Conservation (phyloP, 371 early-diverging fungal species). For the Batrachochytrium dendrobatidis region DNA sequence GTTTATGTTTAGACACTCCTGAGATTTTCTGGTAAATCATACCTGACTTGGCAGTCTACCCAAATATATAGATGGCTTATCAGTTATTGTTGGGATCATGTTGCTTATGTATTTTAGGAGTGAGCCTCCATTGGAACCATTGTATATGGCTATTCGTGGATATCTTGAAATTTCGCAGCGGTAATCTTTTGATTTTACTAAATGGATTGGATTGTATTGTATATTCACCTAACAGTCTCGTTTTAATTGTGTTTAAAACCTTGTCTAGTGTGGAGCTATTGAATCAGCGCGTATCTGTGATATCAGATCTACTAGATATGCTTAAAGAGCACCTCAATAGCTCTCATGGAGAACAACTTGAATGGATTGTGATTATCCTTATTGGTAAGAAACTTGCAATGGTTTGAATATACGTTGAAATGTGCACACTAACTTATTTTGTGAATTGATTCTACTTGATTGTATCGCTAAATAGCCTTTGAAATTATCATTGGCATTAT, state of each 20-base stretch:
- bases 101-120: slow-evolving; percentile 11
- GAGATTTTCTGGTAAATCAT: slow-evolving; percentile 39
- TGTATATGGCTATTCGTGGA: slow-evolving; percentile 43
- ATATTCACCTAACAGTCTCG: background rate
- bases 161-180: slow-evolving; percentile 76
- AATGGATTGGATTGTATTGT: no score
- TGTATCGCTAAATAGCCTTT: slow-evolving; percentile 12
- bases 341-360: slow-evolving; percentile 37
- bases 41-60: no score
- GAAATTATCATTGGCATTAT: slow-evolving; percentile 36
- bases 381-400: slow-evolving; percentile 15
- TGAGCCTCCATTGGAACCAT: slow-evolving; percentile 38
- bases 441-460: no score
- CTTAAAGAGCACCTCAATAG: slow-evolving; percentile 42
- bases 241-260: background rate
- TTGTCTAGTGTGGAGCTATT: slow-evolving; percentile 33
- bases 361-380: slow-evolving; percentile 46
- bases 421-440: background rate
- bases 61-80: background rate
- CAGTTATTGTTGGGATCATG: background rate
- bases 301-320: slow-evolving; percentile 48
- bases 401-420: background rate
- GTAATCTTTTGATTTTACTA: slow-evolving; percentile 5
- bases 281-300: slow-evolving; percentile 43
- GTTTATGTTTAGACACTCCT: slow-evolving; percentile 20